These are phyloP conservation scores for Nemophila menziesii DNA, from an alignment of 257 asterid genomes.

Conservation along the genomic window DNA sequence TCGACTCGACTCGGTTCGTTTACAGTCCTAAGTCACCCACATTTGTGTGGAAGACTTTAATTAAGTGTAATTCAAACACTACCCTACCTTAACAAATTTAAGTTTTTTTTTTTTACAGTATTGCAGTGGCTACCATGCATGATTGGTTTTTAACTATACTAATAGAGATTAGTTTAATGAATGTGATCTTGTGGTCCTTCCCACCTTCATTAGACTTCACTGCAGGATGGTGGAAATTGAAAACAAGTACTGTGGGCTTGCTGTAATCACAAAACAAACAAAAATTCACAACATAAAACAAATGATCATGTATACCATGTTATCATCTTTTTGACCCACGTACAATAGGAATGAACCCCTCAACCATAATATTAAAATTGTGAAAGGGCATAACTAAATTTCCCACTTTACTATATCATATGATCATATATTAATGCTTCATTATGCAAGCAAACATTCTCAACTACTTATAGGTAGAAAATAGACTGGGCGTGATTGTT, in stretches of 20 bases:
- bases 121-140: background rate
- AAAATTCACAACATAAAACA: background rate
- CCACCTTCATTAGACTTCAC: constrained; percentile 9
- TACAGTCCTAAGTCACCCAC: no score
- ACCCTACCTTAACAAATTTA: no score
- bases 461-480: no score
- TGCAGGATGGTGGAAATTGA: background rate
- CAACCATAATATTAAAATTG: background rate
- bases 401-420: no score
- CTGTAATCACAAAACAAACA: background rate
- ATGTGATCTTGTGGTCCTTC: constrained; percentile 27
- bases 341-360: background rate
- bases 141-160: background rate
- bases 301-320: background rate
- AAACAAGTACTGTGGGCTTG: constrained; percentile 2
- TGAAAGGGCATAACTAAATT: no score
- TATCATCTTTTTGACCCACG: background rate
- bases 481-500: no score
- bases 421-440: no score
- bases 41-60: no score
- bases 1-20: no score
- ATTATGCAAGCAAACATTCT: no score
- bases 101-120: background rate
- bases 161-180: background rate
- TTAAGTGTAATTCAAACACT: no score